Evolutionary conservation across 768 basidiomycete genomes (phyloP).

Genomic region (Krasilnikovozyma curviuscula): DNA sequence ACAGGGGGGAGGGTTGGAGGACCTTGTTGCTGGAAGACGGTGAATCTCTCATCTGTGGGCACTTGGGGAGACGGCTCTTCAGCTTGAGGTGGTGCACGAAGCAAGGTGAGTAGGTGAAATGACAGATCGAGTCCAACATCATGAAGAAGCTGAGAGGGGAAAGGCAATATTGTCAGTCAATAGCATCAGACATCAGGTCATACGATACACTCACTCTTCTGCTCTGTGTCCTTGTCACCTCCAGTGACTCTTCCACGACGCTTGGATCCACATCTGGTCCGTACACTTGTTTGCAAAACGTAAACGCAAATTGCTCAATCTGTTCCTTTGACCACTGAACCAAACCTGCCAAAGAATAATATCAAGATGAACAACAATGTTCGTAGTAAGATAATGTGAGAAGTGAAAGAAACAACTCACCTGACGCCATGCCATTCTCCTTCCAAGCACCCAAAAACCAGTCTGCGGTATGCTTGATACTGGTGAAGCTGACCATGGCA

Average conservation of each 20-base stretch:
- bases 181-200: background rate
- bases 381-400: background rate
- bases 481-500: conserved; percentile 73
- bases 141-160: conserved; percentile 45
- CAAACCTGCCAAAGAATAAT: conserved; percentile 41
- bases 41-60: too few relatives aligned
- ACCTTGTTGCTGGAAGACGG: too few relatives aligned
- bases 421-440: conserved; percentile 81
- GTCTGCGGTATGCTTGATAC: conserved; percentile 90
- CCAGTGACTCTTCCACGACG: conserved; percentile 56
- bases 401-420: conserved; percentile 33
- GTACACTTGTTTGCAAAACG: conserved; percentile 81
- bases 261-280: conserved; percentile 52
- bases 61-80: too few relatives aligned
- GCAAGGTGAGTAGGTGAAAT: conserved; percentile 48
- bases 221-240: conserved; percentile 60
- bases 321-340: conserved; percentile 84
- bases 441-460: conserved; percentile 94
- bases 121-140: conserved; percentile 90
- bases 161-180: background rate
- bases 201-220: conserved; percentile 41
- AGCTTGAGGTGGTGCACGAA: conserved; percentile 10
- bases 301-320: conserved; percentile 59
- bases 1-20: too few relatives aligned
- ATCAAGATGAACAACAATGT: background rate